Base-by-base conservation (phyloP, 1,139 yeast species). In the Magnusiomyces paraingens region DNA sequence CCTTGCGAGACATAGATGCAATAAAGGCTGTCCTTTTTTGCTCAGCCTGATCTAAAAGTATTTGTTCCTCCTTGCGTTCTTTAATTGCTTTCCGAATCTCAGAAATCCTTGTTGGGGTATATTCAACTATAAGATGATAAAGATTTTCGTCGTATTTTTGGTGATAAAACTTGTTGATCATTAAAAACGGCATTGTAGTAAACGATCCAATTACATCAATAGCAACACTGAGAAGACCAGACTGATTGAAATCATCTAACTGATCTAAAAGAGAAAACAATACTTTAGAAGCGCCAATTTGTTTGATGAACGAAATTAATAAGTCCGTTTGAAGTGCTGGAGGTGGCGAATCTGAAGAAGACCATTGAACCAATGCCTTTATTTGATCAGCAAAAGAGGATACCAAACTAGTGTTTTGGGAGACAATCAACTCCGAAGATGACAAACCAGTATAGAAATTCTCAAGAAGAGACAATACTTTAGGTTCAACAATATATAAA, bases 221-320 rank as follows among this genome's bases (percentile, higher is more conserved):
- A 35, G 49, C 36, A 5, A 41, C 49, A 2, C 21, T 12, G 35
- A 20, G 14, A 5, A 35, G 18, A 4, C 40, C 49, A 15, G 21
- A 14, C 8, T 18, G 17, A 32, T 46, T 46, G 12, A 66, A 62
- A n/a, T 57, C 54, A 15, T 61, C 64, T 8, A 66, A 57, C 50
- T 62, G 65, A 35, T 62, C 66, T 12, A 66, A 55, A 32, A 66
- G 46, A 22, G 59, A 53, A 29, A 56, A 52, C 15, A 65, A 51
- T 2, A 64, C 64, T 8, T 54, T 54, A 87, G 74, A 79, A 75
- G 81, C 86, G 82, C 68, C 83, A 78, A 66, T 81, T 76, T 63
- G 70, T 62, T 64, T 67, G 58, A 69, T 68, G 58, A 61, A 78
- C 69, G 67, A 77, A 74, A 69, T 83, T 80, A 63, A 79, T 74